Evolutionary conservation across 192 early-diverging fungal species (phyloP), one percentile per base, ranked within the genome.

Genomic region (Glomus cerebriforme): DNA sequence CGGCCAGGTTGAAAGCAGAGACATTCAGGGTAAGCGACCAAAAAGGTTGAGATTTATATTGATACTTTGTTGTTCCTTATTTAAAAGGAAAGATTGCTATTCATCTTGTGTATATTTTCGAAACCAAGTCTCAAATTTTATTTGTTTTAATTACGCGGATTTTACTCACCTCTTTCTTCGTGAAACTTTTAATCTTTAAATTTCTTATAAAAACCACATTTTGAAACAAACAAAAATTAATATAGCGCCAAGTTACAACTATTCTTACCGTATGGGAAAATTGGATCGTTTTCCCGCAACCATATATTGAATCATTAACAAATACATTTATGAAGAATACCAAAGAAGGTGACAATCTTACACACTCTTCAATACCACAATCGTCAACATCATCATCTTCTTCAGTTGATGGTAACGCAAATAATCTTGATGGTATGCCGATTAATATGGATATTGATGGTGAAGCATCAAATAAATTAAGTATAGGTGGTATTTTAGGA

Each of bases 181-280:
- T 35, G 66, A 68, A 68, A 68, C 66, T 39, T 68, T 68, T 31
- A 68, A 39, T 68, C 35, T 68, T 24, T 43, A 39, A 39, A n/a
- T 68, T 29, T 31, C 62, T 29, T 31, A 13, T 35, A 24, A 24
- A 71, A 71, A 71, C 39, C 39, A 43, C 29, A 47, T 47, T 26
- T 49, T 47, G n/a, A 22, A 29, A 47, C n/a, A 45, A 71, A n/a
- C n/a, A 71, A 59, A 43, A 49, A 26, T 79, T 26, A 13, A 34
- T 59, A 24, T 54, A 59, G 87, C 85, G 87, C 77, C 92, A 87
- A 73, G 90, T 91, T 58, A 83, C 85, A 22, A 85, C 75, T 9
- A 88, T 94, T 7, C 80, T 98, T 49, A 85, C 83, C 5, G 92
- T 94, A 17, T 98, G 96, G 96, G 95, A 98, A 79, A 90, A 85